phyloP scores from a whole-genome alignment of 1,139 yeast genomes.

The Suhomyces maxii region DNA sequence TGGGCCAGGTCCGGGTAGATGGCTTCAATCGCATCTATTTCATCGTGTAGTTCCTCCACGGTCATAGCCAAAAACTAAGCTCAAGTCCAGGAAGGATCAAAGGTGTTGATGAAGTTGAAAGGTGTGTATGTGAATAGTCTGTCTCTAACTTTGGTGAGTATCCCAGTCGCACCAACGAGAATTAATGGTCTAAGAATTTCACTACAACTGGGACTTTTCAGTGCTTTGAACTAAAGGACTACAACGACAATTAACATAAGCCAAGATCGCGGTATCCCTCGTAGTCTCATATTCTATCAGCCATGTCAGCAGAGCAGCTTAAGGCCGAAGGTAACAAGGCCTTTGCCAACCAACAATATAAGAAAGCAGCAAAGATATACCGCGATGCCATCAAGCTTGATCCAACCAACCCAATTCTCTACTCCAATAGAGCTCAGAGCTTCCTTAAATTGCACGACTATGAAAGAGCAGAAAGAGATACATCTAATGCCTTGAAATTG shows the following conservation, averaged over 20 bases:
- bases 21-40: slow-evolving; percentile 79
- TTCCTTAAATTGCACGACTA: slow-evolving; percentile 56
- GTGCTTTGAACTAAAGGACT: too few species aligned
- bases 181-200: too few species aligned
- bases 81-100: too few species aligned
- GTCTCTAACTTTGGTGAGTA: too few species aligned
- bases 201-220: too few species aligned
- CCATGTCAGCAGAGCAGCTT: slow-evolving; percentile 25
- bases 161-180: too few species aligned
- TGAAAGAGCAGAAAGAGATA: slow-evolving; percentile 60
- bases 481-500: slow-evolving; percentile 54
- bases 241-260: too few species aligned
- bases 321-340: slow-evolving; percentile 65
- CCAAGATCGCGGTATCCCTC: too few species aligned
- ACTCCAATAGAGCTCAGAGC: slow-evolving; percentile 80
- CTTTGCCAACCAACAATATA: slow-evolving; percentile 54
- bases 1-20: slow-evolving; percentile 68
- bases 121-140: too few species aligned
- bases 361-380: slow-evolving; percentile 61
- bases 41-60: slow-evolving; percentile 69
- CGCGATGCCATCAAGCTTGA: slow-evolving; percentile 63
- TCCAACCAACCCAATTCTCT: slow-evolving; percentile 59
- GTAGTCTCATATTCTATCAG: background rate
- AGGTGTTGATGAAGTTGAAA: too few species aligned
- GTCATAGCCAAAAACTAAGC: slow-evolving; percentile 24